Evolutionary conservation across 306 rosid genomes (phyloP), one percentile per base, ranked within the genome.

Genomic region (Cajanus cajan): DNA sequence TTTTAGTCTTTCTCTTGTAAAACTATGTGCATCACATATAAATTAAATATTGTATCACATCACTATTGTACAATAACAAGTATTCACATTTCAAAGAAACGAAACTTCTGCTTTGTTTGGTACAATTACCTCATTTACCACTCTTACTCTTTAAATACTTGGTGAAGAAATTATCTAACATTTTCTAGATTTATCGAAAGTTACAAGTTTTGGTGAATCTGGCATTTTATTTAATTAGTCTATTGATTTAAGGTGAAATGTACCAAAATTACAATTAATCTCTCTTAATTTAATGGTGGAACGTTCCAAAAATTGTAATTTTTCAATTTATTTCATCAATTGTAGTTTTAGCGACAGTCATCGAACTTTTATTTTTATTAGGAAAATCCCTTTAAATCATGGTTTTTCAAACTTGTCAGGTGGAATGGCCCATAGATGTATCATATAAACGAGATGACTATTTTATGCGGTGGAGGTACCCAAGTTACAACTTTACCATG

Each of bases 341-440:
- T 28, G 3, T 28, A 28, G n/a, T n/a, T n/a, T n/a, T n/a, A n/a
- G n/a, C n/a, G n/a, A n/a, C n/a, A n/a, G n/a, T n/a, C n/a, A n/a
- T n/a, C n/a, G n/a, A n/a, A 14, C 40, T 65, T 50, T 15, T 48
- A 36, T 48, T 64, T 65, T 33, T 24, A 19, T 33, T 52, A 54
- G 69, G 4, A 50, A 62, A 51, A 13, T 43, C 16, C 64, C 16
- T 58, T 7, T 13, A 0, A 9, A 33, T 22, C n/a, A 21, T 40
- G 4, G 16, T 45, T 9, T 48, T 65, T 24, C 1, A 0, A 1
- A 14, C 34, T 47, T 73, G 0, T 44, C 77, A 95, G 99, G 92
- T 76, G 13, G 98, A 95, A 71, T 93, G 93, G 91, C 99, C 99
- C 7, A 71, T 90, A 10, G 94, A 88, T 73, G 96, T 68, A 18